Evolutionary conservation across 208 protist genomes (phyloP), one percentile per base, ranked within the genome.

Genomic region (Zelonia costaricensis): DNA sequence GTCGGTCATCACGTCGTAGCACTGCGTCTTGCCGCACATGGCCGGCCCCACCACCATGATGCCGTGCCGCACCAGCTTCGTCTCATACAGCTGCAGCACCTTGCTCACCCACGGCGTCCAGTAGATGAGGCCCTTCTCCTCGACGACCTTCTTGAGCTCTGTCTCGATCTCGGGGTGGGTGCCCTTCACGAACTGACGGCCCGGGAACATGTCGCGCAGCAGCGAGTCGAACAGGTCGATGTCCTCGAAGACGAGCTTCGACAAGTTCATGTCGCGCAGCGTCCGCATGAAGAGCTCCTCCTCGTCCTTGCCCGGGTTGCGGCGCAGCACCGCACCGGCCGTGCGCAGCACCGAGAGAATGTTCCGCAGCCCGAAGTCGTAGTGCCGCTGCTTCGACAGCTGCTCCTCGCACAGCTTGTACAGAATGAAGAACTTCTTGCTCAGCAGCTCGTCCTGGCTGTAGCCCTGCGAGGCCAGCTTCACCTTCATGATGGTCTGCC

Each of bases 321-420:
- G 64, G 36, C 91, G 84, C 58, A 95, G 88, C 63, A 91, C 94
- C 25, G 91, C 80, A 69, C 97, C 96, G 42, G 95, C 94, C 20
- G 94, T 98, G 69, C 97, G 82, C 46, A 99, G 86, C 75, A 99
- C 97, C 48, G 97, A 98, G 27, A 99, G 84, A 91, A 99, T 99
- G 77, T 99, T 99, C 36, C 98, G 88, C 39, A 99, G 78, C 71
- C 97, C 97, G 79, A 98, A 99, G 72, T 99, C 97, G 82, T 99
- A 99, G 83, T 99, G 98, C 9, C 91, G 82, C 85, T 99, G 97
- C 77, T 98, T 98, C 43, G 97, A 98, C 48, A 99, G 87, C 86
- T 99, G 97, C 86, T 99, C 90, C 73, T 98, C 94, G 78, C 98
- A 99, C 27, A 99, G 82, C 56, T 91, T 93, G 79, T 97, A 97